Conservation (phyloP, 2,329 filamentous ascomycete genomes). For the Trichoderma sp. region DNA sequence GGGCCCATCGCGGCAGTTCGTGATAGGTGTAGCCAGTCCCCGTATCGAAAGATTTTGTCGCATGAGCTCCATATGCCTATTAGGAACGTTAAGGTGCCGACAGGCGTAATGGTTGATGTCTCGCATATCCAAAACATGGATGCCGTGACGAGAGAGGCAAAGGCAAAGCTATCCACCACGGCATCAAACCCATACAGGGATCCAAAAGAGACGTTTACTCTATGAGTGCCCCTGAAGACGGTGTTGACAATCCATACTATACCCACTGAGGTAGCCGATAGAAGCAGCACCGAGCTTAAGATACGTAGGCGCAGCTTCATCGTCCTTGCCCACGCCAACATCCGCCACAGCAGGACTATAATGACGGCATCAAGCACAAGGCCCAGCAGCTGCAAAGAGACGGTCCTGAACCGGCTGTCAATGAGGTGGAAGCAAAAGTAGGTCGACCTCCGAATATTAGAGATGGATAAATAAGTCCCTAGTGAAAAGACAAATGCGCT, state of each 20-base stretch:
- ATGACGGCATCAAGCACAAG: conserved; percentile 50
- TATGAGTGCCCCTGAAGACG: conserved; percentile 30
- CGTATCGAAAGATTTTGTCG: conserved; percentile 40
- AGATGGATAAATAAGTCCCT: conserved; percentile 45
- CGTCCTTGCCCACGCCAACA: conserved; percentile 53
- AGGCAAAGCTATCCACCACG: conserved; percentile 48
- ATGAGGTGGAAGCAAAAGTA: conserved; percentile 51
- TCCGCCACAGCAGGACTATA: conserved; percentile 51
- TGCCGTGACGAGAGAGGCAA: conserved; percentile 48
- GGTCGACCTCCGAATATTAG: conserved; percentile 47
- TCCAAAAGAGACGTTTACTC: conserved; percentile 38
- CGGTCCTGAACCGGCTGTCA: conserved; percentile 41
- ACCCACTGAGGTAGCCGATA: conserved; percentile 42
- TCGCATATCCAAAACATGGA: conserved; percentile 50
- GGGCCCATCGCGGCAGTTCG: conserved; percentile 39
- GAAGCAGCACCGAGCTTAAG: conserved; percentile 45
- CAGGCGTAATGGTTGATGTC: conserved; percentile 45
- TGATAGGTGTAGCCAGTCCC: conserved; percentile 49
- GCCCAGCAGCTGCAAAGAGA: conserved; percentile 47
- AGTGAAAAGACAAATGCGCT: conserved; percentile 43
- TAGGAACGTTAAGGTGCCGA: conserved; percentile 46
- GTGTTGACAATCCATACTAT: conserved; percentile 40
- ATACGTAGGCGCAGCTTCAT: conserved; percentile 49
- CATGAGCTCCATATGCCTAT: conserved; percentile 42
- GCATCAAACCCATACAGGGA: conserved; percentile 52